Base-by-base conservation (phyloP, 208 protist genomes). In the Balamuthia mandrillaris region DNA sequence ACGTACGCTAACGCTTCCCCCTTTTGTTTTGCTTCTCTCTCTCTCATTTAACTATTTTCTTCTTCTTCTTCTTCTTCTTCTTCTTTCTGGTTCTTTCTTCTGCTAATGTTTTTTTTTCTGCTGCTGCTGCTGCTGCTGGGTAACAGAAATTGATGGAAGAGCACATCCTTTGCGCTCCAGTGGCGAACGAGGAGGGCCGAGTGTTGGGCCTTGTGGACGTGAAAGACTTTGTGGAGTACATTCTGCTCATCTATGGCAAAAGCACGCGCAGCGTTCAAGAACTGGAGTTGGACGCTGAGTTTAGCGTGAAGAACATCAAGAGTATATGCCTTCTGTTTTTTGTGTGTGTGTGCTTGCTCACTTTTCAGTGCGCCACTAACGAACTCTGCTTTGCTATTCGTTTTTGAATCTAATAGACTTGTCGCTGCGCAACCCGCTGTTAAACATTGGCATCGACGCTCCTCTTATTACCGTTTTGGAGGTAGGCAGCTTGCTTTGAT, bases 221-320 rank as follows among this genome's bases (percentile, higher is more conserved):
- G 29, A 78, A 78, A 31, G 68, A 78, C 45, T 78, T 78, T 56
- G 45, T 78, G 21, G 68, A 35, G 10, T 78, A 78, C 44, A 29
- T 78, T 4, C 29, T 78, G 39, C 68, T 78, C 68, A 78, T 78
- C 27, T 56, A 78, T 16, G 68, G 68, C 3, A 7, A 78, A 31
- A 47, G 68, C 29, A 39, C 37, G 0, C 27, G 45, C 27, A 39
- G 45, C 16, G 41, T 78, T 29, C 2, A 47, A 6, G 68, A 78
- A 41, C 68, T 78, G 45, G 24, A 78, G 45, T 47, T 78, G 10
- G 14, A 78, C 31, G 9, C 51, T 41, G 68, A 47, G 1, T 33
- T 78, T 31, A 56, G 18, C 27, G 45, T 78, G 0, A 41, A 78
- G 68, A 78, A 47, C 68, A 78, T 78, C 27, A n/a, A 58, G 29